Evolutionary conservation across 2,329 filamentous ascomycete genomes (phyloP).

Genomic region (Verticillium tricorpus): DNA sequence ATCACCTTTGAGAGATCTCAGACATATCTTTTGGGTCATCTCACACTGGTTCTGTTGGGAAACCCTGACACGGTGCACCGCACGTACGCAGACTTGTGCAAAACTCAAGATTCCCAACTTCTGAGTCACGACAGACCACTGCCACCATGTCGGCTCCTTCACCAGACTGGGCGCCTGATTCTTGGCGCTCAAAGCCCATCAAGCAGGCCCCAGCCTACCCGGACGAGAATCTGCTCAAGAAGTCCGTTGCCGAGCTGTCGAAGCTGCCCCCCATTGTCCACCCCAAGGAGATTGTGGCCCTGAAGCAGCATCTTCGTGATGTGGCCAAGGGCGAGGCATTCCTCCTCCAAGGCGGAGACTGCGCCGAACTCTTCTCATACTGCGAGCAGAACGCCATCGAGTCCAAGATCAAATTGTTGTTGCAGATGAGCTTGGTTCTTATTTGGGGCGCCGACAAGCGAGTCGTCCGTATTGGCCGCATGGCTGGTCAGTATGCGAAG

Average conservation of each 20-base stretch:
- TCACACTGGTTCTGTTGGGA: neutral
- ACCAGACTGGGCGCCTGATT: conserved; percentile 51
- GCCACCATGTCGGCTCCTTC: neutral
- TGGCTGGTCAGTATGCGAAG: conserved; percentile 98
- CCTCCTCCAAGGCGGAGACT: conserved; percentile 92
- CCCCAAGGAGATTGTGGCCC: conserved; percentile 71
- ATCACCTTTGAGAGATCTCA: neutral
- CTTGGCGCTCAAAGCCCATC: conserved; percentile 75
- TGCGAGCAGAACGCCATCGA: conserved; percentile 87
- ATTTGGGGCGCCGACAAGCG: conserved; percentile 81
- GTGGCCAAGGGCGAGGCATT: conserved; percentile 90
- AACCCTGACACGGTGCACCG: neutral
- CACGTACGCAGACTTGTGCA: neutral
- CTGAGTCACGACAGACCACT: neutral
- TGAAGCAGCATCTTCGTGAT: conserved; percentile 75
- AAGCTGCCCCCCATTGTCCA: conserved; percentile 75
- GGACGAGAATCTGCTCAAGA: conserved; percentile 53
- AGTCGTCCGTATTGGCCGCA: conserved; percentile 89
- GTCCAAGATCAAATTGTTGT: conserved; percentile 90
- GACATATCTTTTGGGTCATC: too few species aligned
- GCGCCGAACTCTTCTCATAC: conserved; percentile 96
- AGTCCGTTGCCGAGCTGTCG: conserved; percentile 59
- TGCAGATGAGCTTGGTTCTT: conserved; percentile 95
- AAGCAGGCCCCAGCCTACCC: conserved; percentile 71
- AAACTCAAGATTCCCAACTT: neutral